Percentiles rank a stretch among this genome's conserved stretches.
These are phyloP conservation scores for Tarenaya hassleriana DNA, from an alignment of 345 rosid genomes.

Conservation along the genomic window DNA sequence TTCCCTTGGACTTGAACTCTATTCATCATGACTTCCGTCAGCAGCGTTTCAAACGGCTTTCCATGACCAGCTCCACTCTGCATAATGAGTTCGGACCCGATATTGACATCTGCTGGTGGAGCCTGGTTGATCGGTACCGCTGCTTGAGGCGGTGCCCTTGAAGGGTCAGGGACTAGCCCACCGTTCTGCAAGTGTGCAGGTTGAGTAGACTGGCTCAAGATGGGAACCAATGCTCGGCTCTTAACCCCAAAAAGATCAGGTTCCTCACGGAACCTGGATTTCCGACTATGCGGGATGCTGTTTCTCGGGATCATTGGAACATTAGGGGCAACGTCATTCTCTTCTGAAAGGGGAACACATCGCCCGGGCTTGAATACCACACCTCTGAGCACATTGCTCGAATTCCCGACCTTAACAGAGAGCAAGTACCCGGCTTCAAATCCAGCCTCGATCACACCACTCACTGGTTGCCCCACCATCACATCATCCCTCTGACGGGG, in stretches of 20 bases:
- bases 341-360: constrained; percentile 49
- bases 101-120: constrained; percentile 7
- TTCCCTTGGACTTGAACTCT: constrained; percentile 36
- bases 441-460: constrained; percentile 62
- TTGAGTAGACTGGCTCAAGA: constrained; percentile 32
- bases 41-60: constrained; percentile 55
- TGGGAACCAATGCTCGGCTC: constrained; percentile 26
- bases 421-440: constrained; percentile 84
- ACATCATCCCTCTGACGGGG: constrained; percentile 28
- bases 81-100: too few relatives aligned
- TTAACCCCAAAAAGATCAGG: constrained; percentile 20
- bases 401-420: constrained; percentile 52
- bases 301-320: constrained; percentile 69
- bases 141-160: neutral
- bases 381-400: constrained; percentile 57
- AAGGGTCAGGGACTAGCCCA: constrained; percentile 10
- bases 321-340: constrained; percentile 68
- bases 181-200: constrained; percentile 44
- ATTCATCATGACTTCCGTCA: constrained; percentile 50
- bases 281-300: constrained; percentile 34
- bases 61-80: constrained; percentile 26
- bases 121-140: neutral
- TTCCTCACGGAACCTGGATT: constrained; percentile 22
- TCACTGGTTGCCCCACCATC: constrained; percentile 64
- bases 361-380: constrained; percentile 75